phyloP scores from a whole-genome alignment of 2,329 filamentous ascomycete genomes.

The Aspergillus chevalieri region DNA sequence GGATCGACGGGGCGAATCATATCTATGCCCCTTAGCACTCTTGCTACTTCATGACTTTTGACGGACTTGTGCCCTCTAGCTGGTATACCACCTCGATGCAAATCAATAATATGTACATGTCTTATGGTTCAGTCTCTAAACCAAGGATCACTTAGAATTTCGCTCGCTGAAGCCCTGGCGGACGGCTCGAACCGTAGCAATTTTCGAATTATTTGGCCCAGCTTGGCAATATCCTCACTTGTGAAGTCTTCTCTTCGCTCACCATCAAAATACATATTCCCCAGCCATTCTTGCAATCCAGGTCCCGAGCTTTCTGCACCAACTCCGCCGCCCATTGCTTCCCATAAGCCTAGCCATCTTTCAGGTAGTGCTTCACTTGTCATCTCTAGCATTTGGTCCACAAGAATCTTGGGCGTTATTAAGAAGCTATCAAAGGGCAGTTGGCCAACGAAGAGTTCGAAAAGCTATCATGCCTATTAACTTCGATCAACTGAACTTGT shows the following conservation, averaged over 20 bases:
- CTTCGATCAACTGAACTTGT: slow-evolving; percentile 1
- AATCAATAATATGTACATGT: not conserved
- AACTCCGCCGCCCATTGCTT: slow-evolving; percentile 16
- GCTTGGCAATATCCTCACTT: slow-evolving; percentile 17
- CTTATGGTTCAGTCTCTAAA: slow-evolving; percentile 7
- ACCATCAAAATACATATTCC: slow-evolving; percentile 34
- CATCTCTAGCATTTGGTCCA: slow-evolving; percentile 33
- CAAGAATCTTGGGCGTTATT: slow-evolving; percentile 26
- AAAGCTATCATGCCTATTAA: slow-evolving; percentile 23
- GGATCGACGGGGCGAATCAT: not conserved
- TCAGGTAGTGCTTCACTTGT: slow-evolving; percentile 28
- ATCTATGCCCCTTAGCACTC: not conserved
- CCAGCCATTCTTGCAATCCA: slow-evolving; percentile 31
- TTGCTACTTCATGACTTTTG: not conserved
- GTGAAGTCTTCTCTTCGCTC: slow-evolving; percentile 17
- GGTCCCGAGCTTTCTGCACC: slow-evolving; percentile 11
- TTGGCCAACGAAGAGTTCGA: slow-evolving; percentile 35
- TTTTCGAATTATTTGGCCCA: slow-evolving; percentile 17
- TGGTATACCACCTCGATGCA: not conserved
- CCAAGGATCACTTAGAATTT: slow-evolving; percentile 22
- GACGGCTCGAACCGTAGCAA: slow-evolving; percentile 22
- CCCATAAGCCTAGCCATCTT: slow-evolving; percentile 27
- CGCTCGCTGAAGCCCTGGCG: slow-evolving; percentile 18
- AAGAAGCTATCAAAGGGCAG: slow-evolving; percentile 35
- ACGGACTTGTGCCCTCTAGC: not conserved